Evolutionary conservation across 2,329 filamentous ascomycete species (phyloP), one percentile per base, ranked within the genome.

Genomic region (Alternaria triticina): DNA sequence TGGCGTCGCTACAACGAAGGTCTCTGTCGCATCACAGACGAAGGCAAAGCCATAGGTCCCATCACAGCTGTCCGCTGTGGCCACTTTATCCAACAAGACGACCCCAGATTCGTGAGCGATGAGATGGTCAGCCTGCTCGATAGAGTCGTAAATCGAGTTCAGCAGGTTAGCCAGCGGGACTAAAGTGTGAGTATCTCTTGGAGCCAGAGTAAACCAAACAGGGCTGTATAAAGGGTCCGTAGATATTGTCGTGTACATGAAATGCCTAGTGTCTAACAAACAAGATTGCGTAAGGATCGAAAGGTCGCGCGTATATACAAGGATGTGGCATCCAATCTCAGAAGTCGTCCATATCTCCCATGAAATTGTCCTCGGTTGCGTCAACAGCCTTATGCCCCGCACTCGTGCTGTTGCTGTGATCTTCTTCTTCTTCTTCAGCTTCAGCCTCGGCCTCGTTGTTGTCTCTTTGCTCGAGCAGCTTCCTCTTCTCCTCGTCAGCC

Each of bases 1-100:
- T 89, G 87, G 87, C 77, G 82, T 4, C 65, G 52, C 28, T 89
- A 88, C 67, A 88, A 89, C 52, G 77, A 85, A 59, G 85, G 83
- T 0, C 68, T 89, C 23, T 71, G 79, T 1, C 75, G 74, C 20
- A 79, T 88, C 11, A 86, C 83, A 0, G 76, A 75, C 5, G 55
- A 70, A 0, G 78, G 79, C 11, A 80, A 72, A 36, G 80, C 78
- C 20, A 82, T 81, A 44, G 83, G 83, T 0, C 83, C 82, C 2
- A 68, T 86, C 12, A 81, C 84, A 45, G 86, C 85, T 1, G 76
- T 80, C 8, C 79, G 80, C 0, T 85, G 84, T 33, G 86, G 86
- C 0, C 86, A 88, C 72, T 87, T 88, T 60, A 82, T 89, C 23
- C 87, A 88, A 66, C 79, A 76, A 36, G 86, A 88, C 63, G 82